Evolutionary conservation across 176 grass and related monocot genomes (phyloP).

Genomic region (Zoysia pacifica): DNA sequence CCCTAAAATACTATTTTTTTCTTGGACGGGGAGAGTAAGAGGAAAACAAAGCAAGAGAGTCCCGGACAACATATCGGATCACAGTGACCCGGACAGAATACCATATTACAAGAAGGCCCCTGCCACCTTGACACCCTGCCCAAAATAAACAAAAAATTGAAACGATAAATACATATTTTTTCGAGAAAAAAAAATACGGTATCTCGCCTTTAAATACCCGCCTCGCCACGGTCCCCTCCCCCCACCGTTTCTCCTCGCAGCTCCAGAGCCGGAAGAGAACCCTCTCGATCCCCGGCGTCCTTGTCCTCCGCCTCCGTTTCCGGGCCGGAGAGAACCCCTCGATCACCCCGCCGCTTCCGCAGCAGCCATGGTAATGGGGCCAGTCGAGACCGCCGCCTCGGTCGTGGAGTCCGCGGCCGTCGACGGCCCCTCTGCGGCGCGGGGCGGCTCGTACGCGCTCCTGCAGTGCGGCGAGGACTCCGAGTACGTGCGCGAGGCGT

Average conservation of each 20-base stretch:
- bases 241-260: neutral
- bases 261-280: neutral
- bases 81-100: neutral
- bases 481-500: constrained; percentile 72
- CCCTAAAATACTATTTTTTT: too few species aligned
- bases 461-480: constrained; percentile 91
- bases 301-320: constrained; percentile 24
- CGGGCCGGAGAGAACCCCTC: neutral
- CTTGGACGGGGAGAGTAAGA: too few species aligned
- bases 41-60: too few species aligned
- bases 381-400: constrained; percentile 23
- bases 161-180: neutral
- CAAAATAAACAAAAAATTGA: neutral
- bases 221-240: neutral
- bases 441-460: constrained; percentile 47
- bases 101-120: neutral
- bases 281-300: neutral
- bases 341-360: neutral
- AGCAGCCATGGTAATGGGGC: constrained; percentile 55
- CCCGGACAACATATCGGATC: neutral
- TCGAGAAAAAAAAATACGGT: neutral
- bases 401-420: neutral
- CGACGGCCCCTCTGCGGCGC: too few species aligned
- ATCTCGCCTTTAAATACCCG: constrained; percentile 23
- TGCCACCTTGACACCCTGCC: neutral